Percentiles rank a stretch among this genome's conserved stretches.
Evolutionary conservation across 306 rosid species (phyloP).

Genomic region (Crataegus laevigata): DNA sequence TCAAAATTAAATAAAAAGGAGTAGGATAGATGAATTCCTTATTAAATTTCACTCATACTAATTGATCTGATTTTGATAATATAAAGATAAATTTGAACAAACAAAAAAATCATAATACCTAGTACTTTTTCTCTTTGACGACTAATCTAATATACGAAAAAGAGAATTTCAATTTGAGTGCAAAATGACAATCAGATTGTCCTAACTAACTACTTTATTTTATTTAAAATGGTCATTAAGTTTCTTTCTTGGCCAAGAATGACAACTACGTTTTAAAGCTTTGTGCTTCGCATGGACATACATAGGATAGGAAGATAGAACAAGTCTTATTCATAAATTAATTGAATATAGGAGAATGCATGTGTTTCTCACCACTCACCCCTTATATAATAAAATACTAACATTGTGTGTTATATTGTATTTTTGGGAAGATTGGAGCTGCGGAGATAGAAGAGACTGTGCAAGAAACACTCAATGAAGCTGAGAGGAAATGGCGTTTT

Average conservation of each 20-base stretch:
- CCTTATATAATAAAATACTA: not conserved
- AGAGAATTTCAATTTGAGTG: too few species aligned
- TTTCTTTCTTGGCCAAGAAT: not conserved
- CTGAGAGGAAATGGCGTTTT: conserved; percentile 15
- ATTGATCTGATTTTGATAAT: not conserved
- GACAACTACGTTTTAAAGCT: not conserved
- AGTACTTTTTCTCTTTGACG: too few species aligned
- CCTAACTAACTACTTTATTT: not conserved
- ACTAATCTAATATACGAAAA: too few species aligned
- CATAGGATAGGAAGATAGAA: not conserved
- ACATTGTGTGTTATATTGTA: not conserved
- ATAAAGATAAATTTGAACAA: not conserved
- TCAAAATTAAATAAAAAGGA: not conserved
- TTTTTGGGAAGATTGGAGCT: conserved; percentile 7
- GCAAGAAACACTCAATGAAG: conserved; percentile 14
- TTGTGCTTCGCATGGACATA: not conserved
- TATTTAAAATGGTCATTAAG: not conserved
- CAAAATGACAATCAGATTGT: too few species aligned
- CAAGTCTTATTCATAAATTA: not conserved
- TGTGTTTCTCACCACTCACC: not conserved
- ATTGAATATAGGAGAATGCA: not conserved
- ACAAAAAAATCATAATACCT: not conserved
- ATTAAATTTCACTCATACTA: not conserved
- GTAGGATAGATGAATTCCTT: not conserved
- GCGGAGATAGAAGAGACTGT: conserved; percentile 17